These are phyloP conservation scores for Blastocystis sp. DNA, from an alignment of 352 stramenopile genomes.

Conservation along the genomic window DNA sequence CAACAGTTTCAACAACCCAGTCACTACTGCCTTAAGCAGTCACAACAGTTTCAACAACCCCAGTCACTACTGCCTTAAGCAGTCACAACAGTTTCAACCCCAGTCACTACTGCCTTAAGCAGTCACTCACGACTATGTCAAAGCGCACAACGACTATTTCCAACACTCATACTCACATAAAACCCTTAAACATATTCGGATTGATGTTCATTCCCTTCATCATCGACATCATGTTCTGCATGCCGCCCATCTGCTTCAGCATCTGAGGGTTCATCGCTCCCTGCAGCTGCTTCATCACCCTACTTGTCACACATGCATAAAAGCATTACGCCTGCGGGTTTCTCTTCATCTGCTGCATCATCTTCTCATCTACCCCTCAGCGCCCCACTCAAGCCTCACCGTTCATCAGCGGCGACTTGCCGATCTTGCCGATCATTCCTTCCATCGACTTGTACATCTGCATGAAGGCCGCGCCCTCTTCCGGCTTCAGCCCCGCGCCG, in stretches of 20 bases:
- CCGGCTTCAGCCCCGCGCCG: slow-evolving; percentile 41
- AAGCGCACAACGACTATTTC: background rate
- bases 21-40: too few species aligned
- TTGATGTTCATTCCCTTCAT: slow-evolving; percentile 73
- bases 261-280: slow-evolving; percentile 88
- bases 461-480: slow-evolving; percentile 86
- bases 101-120: too few species aligned
- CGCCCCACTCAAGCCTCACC: background rate
- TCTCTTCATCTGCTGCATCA: slow-evolving; percentile 83
- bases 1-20: too few species aligned
- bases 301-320: background rate
- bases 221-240: slow-evolving; percentile 76
- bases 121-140: too few species aligned
- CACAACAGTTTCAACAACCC: too few species aligned
- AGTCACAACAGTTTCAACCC: too few species aligned
- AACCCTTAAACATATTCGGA: slow-evolving; percentile 60
- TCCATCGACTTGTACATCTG: slow-evolving; percentile 90
- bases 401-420: slow-evolving; percentile 87
- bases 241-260: slow-evolving; percentile 87
- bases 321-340: slow-evolving; percentile 83
- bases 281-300: slow-evolving; percentile 90
- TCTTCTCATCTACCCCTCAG: slow-evolving; percentile 70
- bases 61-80: too few species aligned
- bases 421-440: slow-evolving; percentile 89
- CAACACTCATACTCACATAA: slow-evolving; percentile 48